These are phyloP conservation scores for Solanum medicagineum DNA, from an alignment of 257 asterid species.

Conservation along the genomic window DNA sequence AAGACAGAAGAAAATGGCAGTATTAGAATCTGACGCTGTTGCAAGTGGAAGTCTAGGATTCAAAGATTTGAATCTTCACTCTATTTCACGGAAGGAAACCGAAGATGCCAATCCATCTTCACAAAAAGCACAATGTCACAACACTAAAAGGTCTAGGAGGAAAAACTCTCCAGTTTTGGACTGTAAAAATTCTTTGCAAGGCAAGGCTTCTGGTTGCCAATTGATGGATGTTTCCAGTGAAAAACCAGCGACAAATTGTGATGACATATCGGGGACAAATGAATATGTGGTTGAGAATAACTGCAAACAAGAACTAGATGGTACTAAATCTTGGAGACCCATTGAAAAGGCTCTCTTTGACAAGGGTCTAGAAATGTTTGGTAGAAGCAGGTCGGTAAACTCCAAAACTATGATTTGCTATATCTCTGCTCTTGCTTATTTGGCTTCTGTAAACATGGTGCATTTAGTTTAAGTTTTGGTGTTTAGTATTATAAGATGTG, in stretches of 20 bases:
- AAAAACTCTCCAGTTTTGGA: constrained; percentile 25
- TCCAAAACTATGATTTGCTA: constrained; percentile 8
- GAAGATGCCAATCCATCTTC: constrained; percentile 20
- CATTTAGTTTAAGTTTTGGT: not conserved
- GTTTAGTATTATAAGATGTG: not conserved
- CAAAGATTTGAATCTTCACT: constrained; percentile 34
- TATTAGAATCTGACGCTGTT: constrained; percentile 59
- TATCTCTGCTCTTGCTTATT: not conserved
- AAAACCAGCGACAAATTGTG: constrained; percentile 19
- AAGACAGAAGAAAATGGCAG: constrained; percentile 49
- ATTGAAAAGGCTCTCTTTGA: constrained; percentile 87
- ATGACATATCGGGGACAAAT: constrained; percentile 37
- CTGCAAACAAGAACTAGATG: constrained; percentile 32
- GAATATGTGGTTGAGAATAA: constrained; percentile 33
- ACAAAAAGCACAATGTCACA: constrained; percentile 32
- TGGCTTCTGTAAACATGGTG: not conserved
- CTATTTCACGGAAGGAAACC: constrained; percentile 19
- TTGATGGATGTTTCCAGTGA: not conserved
- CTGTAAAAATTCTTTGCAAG: not conserved
- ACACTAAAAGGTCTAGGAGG: constrained; percentile 44
- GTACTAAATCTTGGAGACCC: constrained; percentile 68
- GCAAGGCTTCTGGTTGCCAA: constrained; percentile 28
- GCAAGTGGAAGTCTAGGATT: constrained; percentile 31
- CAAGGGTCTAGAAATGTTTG: constrained; percentile 84
- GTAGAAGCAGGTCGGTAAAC: constrained; percentile 64